Conservation (phyloP, 371 early-diverging fungal genomes). For the Saksenaea vasiformis region DNA sequence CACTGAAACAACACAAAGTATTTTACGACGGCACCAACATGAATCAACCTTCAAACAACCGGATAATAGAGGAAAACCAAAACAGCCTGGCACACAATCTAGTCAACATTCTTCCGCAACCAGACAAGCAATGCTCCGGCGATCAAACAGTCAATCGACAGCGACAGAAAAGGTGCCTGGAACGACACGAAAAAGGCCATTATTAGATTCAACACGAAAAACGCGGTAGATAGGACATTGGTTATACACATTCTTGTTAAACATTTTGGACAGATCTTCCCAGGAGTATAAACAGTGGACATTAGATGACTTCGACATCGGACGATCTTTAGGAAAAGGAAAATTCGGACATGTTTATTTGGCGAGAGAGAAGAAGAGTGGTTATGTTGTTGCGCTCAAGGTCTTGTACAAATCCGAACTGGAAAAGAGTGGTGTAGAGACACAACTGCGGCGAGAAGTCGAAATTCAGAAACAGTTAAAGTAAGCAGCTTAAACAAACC, state of each 20-base stretch:
- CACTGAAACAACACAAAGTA: background rate
- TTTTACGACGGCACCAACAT: background rate
- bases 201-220: background rate
- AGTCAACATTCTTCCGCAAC: background rate
- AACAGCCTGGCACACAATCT: background rate
- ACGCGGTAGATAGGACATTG: background rate
- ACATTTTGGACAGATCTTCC: background rate
- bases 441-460: slow-evolving; percentile 78
- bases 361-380: slow-evolving; percentile 87
- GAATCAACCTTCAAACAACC: background rate
- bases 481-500: background rate
- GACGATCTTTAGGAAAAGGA: slow-evolving; percentile 92
- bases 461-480: slow-evolving; percentile 75
- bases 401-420: slow-evolving; percentile 89
- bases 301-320: slow-evolving; percentile 96
- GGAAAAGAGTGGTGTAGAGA: slow-evolving; percentile 29
- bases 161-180: background rate
- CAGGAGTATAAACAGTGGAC: slow-evolving; percentile 65
- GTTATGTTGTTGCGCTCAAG: slow-evolving; percentile 94
- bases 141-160: background rate
- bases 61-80: background rate
- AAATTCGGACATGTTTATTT: slow-evolving; percentile 98
- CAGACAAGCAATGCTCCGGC: background rate
- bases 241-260: background rate
- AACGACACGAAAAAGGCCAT: background rate